Conservation (phyloP, 495 filamentous ascomycete genomes). For the Penicillium flavigenum region DNA sequence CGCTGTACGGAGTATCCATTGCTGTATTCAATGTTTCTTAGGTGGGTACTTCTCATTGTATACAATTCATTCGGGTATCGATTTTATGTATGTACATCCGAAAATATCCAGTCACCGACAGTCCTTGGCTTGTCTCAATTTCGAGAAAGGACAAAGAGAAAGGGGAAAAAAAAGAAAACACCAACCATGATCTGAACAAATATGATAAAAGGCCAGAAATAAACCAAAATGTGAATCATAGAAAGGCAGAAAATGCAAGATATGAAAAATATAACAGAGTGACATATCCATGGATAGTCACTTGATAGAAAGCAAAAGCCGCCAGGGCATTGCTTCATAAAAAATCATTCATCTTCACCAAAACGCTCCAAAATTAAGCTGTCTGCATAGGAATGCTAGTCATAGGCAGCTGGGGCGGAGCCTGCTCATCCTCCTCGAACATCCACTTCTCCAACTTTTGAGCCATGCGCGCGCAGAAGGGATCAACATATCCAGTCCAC, state of each 20-base stretch:
- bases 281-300: not conserved
- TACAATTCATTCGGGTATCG: conserved; percentile 2
- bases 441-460: conserved; percentile 55
- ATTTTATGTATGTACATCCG: conserved; percentile 9
- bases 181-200: conserved; percentile 5
- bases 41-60: not conserved
- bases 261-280: conserved; percentile 7
- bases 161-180: conserved; percentile 1
- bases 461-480: conserved; percentile 62
- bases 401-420: conserved; percentile 37
- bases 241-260: not conserved
- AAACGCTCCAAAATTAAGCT: conserved; percentile 29
- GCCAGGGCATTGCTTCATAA: conserved; percentile 11
- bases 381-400: conserved; percentile 35
- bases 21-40: too few species aligned
- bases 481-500: conserved; percentile 67
- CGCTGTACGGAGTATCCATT: too few species aligned
- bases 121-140: not conserved
- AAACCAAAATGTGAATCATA: not conserved
- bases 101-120: not conserved
- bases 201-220: not conserved
- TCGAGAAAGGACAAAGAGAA: not conserved
- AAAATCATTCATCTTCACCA: conserved; percentile 1
- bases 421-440: conserved; percentile 54
- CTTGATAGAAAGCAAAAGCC: conserved; percentile 6